These are phyloP conservation scores for Adansonia madagascariensis DNA, from an alignment of 441 rosid genomes.

Conservation along the genomic window DNA sequence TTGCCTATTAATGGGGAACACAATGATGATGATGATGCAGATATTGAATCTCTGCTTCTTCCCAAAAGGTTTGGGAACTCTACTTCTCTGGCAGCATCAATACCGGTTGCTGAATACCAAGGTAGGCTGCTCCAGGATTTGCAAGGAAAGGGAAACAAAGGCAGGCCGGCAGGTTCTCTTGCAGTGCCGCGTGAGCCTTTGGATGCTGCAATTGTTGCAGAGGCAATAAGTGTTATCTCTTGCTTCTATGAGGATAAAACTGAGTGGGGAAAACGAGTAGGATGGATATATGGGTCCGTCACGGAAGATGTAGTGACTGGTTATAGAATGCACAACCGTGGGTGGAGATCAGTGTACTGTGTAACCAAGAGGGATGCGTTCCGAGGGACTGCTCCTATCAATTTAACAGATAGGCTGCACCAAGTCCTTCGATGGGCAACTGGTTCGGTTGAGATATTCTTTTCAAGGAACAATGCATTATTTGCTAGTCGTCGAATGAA, in stretches of 20 bases:
- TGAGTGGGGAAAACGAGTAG: conserved; percentile 75
- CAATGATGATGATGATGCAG: conserved; percentile 54
- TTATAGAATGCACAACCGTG: conserved; percentile 75
- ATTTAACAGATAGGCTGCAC: conserved; percentile 69
- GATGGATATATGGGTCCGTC: conserved; percentile 78
- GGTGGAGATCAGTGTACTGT: conserved; percentile 71
- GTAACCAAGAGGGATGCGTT: conserved; percentile 69
- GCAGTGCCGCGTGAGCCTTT: conserved; percentile 75
- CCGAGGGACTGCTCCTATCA: conserved; percentile 72
- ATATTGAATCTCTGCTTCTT: conserved; percentile 63
- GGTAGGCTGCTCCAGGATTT: conserved; percentile 69
- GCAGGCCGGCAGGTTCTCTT: conserved; percentile 82
- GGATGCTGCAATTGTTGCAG: conserved; percentile 80
- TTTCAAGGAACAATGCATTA: conserved; percentile 71
- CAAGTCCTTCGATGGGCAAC: conserved; percentile 85
- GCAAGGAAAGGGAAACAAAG: conserved; percentile 57
- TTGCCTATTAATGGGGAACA: conserved; percentile 51
- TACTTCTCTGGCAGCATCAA: conserved; percentile 63
- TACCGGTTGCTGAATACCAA: conserved; percentile 79
- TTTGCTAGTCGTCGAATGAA: conserved; percentile 65
- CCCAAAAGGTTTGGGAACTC: conserved; percentile 79
- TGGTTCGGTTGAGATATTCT: conserved; percentile 79
- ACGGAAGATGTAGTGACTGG: conserved; percentile 81
- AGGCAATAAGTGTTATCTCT: conserved; percentile 79
- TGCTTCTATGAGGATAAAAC: conserved; percentile 84